phyloP scores from a whole-genome alignment of 805 yeast species.

The Candida pseudoglaebosa region DNA sequence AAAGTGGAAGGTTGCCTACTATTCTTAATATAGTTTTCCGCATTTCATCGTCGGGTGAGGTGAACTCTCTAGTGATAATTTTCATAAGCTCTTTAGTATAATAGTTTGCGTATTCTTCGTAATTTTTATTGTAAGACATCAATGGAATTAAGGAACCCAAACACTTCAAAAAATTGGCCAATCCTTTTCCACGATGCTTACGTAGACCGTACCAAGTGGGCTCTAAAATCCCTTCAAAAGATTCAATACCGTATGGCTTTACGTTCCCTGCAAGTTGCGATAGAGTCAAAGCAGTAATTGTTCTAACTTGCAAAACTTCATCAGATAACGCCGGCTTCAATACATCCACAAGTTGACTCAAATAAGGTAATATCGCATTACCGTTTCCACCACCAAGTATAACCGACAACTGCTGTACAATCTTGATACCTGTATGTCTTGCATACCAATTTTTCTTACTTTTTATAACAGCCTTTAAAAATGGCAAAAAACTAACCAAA shows the following conservation, averaged over 20 bases:
- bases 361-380: constrained; percentile 58
- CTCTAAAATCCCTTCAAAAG: constrained; percentile 70
- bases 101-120: constrained; percentile 69
- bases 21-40: constrained; percentile 66
- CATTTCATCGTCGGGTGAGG: constrained; percentile 87
- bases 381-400: constrained; percentile 61
- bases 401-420: constrained; percentile 71
- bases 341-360: constrained; percentile 62
- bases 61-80: constrained; percentile 66
- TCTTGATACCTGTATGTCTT: constrained; percentile 75
- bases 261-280: constrained; percentile 77
- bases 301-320: constrained; percentile 63
- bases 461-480: constrained; percentile 72
- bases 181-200: constrained; percentile 69
- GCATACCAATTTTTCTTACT: constrained; percentile 79
- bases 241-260: constrained; percentile 85
- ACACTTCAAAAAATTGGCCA: constrained; percentile 74
- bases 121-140: constrained; percentile 55
- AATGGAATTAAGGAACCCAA: constrained; percentile 78
- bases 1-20: constrained; percentile 59
- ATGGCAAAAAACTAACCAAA: constrained; percentile 66
- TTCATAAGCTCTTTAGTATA: constrained; percentile 72
- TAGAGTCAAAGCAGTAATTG: constrained; percentile 67
- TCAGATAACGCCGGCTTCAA: constrained; percentile 58
- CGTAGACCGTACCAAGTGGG: constrained; percentile 79